A percentile compares a stretch with the other conserved stretches of the same genome.
Evolutionary conservation across 208 protist genomes (phyloP).

Genomic region (Herpetomonas samuelpessoai): DNA sequence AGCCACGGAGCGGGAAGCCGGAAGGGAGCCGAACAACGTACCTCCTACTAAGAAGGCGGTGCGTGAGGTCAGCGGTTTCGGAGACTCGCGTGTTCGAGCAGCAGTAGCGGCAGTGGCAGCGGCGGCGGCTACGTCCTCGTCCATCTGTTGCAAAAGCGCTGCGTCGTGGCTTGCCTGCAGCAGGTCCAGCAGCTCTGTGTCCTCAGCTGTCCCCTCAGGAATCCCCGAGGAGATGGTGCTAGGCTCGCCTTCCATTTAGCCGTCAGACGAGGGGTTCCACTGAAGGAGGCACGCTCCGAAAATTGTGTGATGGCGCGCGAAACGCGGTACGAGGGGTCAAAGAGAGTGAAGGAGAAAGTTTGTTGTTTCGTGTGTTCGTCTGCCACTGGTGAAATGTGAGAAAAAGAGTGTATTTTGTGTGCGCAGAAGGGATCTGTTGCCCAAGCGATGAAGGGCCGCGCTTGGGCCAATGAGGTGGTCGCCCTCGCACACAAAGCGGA

Average conservation of each 20-base stretch:
- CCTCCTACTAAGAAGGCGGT: conserved; percentile 42
- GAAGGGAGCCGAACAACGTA: conserved; percentile 52
- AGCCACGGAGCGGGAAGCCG: no score
- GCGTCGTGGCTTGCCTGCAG: conserved; percentile 16
- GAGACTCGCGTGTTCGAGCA: neutral
- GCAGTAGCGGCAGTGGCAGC: neutral
- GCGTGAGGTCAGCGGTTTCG: neutral
- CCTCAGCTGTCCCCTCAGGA: neutral
- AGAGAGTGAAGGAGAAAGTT: no score
- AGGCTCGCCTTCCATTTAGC: neutral
- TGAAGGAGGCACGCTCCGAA: neutral
- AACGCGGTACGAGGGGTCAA: no score
- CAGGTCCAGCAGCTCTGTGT: conserved; percentile 32
- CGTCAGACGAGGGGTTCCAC: neutral
- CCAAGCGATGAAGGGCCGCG: no score
- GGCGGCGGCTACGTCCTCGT: neutral
- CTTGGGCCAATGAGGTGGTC: no score
- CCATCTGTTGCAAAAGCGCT: conserved; percentile 8
- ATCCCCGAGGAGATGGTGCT: no score
- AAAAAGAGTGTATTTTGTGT: no score
- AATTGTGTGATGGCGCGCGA: no score
- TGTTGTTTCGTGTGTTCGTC: no score
- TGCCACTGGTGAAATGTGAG: no score
- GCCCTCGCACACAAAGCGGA: no score
- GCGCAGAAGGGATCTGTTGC: no score